These are phyloP conservation scores for Metschnikowia orientalis DNA, from an alignment of 805 yeast genomes.

Conservation along the genomic window DNA sequence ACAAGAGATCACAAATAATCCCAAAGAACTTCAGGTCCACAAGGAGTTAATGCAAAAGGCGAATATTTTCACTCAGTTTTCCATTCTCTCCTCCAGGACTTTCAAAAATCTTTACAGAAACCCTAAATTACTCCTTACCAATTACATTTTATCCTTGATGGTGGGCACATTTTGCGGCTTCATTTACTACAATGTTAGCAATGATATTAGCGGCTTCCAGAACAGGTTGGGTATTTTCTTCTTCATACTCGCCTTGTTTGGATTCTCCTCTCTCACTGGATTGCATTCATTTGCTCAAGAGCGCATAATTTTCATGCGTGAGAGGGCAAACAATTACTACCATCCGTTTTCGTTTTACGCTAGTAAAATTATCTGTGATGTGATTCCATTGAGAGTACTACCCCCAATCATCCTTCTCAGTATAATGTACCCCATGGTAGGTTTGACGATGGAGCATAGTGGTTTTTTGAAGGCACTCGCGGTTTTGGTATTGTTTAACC, in stretches of 20 bases:
- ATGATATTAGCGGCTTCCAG: conserved; percentile 95
- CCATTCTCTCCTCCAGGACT: conserved; percentile 77
- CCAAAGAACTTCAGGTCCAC: conserved; percentile 25
- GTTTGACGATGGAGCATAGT: conserved; percentile 71
- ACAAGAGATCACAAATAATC: conserved; percentile 19
- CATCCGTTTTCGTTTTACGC: conserved; percentile 79
- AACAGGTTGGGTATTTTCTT: conserved; percentile 91
- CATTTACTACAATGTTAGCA: conserved; percentile 74
- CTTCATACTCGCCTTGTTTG: conserved; percentile 85
- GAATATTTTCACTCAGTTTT: conserved; percentile 56
- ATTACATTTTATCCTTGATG: conserved; percentile 69
- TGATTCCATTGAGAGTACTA: conserved; percentile 85
- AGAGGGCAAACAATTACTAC: conserved; percentile 92
- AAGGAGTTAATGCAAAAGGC: conserved; percentile 47
- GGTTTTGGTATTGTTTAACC: conserved; percentile 75
- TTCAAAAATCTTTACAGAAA: conserved; percentile 91
- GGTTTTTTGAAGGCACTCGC: conserved; percentile 67
- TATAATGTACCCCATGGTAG: conserved; percentile 86
- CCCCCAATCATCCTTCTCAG: conserved; percentile 83
- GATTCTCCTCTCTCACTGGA: conserved; percentile 90
- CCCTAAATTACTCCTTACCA: conserved; percentile 82
- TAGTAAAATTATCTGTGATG: conserved; percentile 85
- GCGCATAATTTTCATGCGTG: conserved; percentile 84
- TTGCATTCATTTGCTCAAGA: conserved; percentile 85
- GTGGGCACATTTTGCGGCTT: conserved; percentile 84